Evolutionary conservation across 202 grass and related monocot genomes (phyloP).

Genomic region (Schoenoplectus triqueter): DNA sequence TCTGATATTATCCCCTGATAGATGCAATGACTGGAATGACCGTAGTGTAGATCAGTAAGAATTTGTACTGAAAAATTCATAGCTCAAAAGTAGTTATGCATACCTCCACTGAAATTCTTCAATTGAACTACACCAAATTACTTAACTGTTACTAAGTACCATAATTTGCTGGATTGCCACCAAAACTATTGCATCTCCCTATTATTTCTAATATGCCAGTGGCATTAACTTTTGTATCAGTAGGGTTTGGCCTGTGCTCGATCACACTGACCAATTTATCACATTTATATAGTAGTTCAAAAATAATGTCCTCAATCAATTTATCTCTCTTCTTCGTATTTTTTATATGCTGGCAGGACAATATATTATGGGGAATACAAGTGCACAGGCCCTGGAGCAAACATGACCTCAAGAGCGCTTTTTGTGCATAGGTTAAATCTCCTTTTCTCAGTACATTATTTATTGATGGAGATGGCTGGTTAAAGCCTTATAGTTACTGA

Average conservation of each 20-base stretch:
- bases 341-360: constrained; percentile 45
- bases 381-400: constrained; percentile 73
- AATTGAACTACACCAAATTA: background rate
- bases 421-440: constrained; percentile 61
- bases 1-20: constrained; percentile 73
- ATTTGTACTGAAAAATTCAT: constrained; percentile 2
- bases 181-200: background rate
- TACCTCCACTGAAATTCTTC: background rate
- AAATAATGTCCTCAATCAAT: background rate
- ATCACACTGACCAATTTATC: background rate
- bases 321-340: constrained; percentile 1
- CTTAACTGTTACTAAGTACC: background rate
- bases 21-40: constrained; percentile 92
- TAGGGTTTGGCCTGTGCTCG: background rate
- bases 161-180: background rate
- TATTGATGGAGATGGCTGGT: constrained; percentile 72
- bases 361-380: constrained; percentile 83
- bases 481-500: constrained; percentile 64
- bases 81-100: background rate
- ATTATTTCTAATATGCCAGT: background rate
- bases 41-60: constrained; percentile 72
- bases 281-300: constrained; percentile 4
- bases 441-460: constrained; percentile 72
- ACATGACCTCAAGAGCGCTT: constrained; percentile 55
- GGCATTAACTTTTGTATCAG: constrained; percentile 2